Evolutionary conservation across 495 filamentous ascomycete species (phyloP).

Genomic region (Aspergillus biplanus): DNA sequence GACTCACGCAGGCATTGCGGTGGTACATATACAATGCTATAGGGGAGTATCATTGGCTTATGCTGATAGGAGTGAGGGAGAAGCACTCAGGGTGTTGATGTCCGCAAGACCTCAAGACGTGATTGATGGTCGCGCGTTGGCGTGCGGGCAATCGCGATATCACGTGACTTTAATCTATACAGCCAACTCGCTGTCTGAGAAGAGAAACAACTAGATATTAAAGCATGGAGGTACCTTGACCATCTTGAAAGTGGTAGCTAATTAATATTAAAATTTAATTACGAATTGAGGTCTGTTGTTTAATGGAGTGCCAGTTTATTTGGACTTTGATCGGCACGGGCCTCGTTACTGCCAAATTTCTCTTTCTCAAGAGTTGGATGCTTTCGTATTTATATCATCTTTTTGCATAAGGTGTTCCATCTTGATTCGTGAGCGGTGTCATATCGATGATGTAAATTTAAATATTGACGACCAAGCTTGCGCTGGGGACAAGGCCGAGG

Average conservation of each 20-base stretch:
- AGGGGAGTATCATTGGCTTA: slow-evolving; percentile 17
- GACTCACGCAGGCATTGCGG: slow-evolving; percentile 53
- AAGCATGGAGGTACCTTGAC: background rate
- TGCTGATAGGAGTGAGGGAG: background rate
- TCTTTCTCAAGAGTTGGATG: too few species aligned
- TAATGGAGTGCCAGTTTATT: too few species aligned
- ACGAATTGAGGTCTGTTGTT: too few species aligned
- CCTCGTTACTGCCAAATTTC: too few species aligned
- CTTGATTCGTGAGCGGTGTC: too few species aligned
- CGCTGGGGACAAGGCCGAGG: slow-evolving; percentile 85
- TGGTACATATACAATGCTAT: slow-evolving; percentile 13
- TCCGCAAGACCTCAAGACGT: slow-evolving; percentile 13
- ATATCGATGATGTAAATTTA: slow-evolving; percentile 24
- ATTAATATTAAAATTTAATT: too few species aligned
- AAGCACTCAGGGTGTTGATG: background rate
- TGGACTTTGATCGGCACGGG: too few species aligned
- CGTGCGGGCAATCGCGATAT: slow-evolving; percentile 40
- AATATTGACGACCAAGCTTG: slow-evolving; percentile 73
- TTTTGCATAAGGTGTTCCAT: too few species aligned
- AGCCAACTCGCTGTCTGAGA: background rate
- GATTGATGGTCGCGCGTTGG: slow-evolving; percentile 30
- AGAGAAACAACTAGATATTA: background rate
- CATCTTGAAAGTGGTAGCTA: too few species aligned
- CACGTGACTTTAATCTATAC: slow-evolving; percentile 36
- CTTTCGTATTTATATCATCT: too few species aligned